Evolutionary conservation across 768 basidiomycete genomes (phyloP).

Genomic region (Trametes sanguinea): DNA sequence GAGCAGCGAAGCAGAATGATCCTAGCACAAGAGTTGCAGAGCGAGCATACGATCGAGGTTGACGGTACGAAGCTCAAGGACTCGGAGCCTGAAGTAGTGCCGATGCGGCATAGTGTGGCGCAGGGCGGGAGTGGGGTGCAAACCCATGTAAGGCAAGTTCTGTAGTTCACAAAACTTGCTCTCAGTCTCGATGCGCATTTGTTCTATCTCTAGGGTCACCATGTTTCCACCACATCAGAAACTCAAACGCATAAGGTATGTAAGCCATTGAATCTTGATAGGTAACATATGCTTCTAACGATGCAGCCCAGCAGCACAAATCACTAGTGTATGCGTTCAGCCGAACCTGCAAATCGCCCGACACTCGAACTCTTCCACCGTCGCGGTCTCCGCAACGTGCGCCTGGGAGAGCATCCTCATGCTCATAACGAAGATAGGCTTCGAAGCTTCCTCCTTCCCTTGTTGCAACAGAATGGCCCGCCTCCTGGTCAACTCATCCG

Average conservation of each 20-base stretch:
- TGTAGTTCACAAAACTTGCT: neutral
- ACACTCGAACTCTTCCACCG: slow-evolving; percentile 14
- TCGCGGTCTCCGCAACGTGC: slow-evolving; percentile 8
- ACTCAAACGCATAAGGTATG: too few species aligned
- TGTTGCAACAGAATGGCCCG: neutral
- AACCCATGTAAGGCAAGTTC: neutral
- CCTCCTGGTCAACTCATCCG: slow-evolving; percentile 7
- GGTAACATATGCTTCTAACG: too few species aligned
- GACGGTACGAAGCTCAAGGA: neutral
- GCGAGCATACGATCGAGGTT: too few species aligned
- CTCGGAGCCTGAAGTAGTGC: neutral
- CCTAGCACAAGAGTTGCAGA: neutral
- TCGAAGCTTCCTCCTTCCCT: neutral
- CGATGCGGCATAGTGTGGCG: neutral
- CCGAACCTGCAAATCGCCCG: slow-evolving; percentile 26
- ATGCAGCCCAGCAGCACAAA: neutral
- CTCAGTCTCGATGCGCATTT: neutral
- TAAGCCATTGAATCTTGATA: too few species aligned
- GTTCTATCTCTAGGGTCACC: neutral
- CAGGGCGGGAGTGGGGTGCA: neutral
- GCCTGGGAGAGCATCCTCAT: slow-evolving; percentile 25
- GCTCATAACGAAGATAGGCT: slow-evolving; percentile 24
- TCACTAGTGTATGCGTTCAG: neutral
- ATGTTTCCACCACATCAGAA: too few species aligned
- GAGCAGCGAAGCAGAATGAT: too few species aligned